Base-by-base conservation (phyloP, 2,329 filamentous ascomycete genomes). In the Pseudocercospora ulei region DNA sequence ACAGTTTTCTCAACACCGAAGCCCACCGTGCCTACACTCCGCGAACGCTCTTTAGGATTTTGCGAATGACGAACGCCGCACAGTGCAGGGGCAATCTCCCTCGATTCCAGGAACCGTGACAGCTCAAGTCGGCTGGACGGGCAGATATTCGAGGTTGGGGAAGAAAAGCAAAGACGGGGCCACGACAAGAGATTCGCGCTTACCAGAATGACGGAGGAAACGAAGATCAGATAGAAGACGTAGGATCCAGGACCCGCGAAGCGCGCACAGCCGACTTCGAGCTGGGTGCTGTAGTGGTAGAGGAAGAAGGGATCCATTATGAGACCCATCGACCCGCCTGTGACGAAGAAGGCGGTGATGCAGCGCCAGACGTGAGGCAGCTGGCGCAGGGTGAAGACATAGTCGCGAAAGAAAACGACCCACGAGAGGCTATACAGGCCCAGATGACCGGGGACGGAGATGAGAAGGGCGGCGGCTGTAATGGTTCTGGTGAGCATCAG, bases 231-330 rank as follows among this genome's bases (percentile, higher is more conserved):
- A 59, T 92, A 94, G 65, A 78, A 78, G 47, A 90, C 70, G 53
- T 90, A 74, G 59, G 90, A 82, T 57, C 84, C 86, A 41, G 81
- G 81, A 50, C 73, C 71, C 26, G 70, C 65, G 60, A 94, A 88
- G 43, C 82, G 76, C 37, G 78, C 65, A 46, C 80, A 82, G 48
- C 72, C 71, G 26, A 64, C 71, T 67, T 94, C 87, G 34, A 93
- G 67, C 49, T 77, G 73, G 57, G 74, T 80, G 52, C 80, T 67
- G 64, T 90, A 92, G 48, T 73, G 78, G 66, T 80, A 94, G 49
- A 90, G 60, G 55, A 83, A 80, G 65, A 83, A 85, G 27, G 82
- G 77, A 59, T 87, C 81, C 57, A 85, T 66, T 39, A 86, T 56
- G 50, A 86, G 75, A 31, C 65, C 62, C 45, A 78, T 56, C 24